Evolutionary conservation across 257 asterid genomes (phyloP), one percentile per base, ranked within the genome.

Genomic region (Primulina tabacum): DNA sequence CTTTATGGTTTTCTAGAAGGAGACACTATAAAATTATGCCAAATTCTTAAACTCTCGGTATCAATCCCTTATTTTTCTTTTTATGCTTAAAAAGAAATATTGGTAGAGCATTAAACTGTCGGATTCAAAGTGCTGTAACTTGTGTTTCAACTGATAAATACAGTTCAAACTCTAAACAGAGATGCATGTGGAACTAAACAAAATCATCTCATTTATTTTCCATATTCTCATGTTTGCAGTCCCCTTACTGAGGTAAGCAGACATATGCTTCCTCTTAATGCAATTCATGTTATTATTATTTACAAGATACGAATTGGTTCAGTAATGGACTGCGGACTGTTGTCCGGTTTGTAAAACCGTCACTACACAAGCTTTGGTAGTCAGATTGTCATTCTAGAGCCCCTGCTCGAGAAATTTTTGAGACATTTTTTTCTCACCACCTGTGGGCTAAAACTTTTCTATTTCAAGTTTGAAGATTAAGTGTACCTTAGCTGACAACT

Each of bases 11-110:
- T 68, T 79, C 84, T 88, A 78, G 85, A 73, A 55, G 81, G 67
- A 67, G 84, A 81, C 71, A 65, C 81, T 58, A 66, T 56, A 26
- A 80, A 72, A 74, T 78, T 88, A 12, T 82, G 89, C 77, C 77
- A 81, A 74, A 71, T 74, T 78, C 87, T 88, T 38, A 79, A 83
- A 67, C 81, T 90, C 73, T 61, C 95, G 90, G 98, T 92, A 90
- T 68, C 28, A 66, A 61, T 55, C 76, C 83, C 73, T 70, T 67
- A 29, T 69, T 60, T 43, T 32, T 5, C 29, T n/a, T 56, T 71
- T 60, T 59, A 24, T 72, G 59, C 3, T 67, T 61, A 33, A 33
- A 21, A 16, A 17, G 21, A 50, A 50, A 50, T 1, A 14, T 17
- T 50, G 56, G 2, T 50, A 16, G n/a, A 43, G 53, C 53, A 43